Evolutionary conservation across 1,284 basidiomycete species (phyloP).

Genomic region (Tilletia caries): DNA sequence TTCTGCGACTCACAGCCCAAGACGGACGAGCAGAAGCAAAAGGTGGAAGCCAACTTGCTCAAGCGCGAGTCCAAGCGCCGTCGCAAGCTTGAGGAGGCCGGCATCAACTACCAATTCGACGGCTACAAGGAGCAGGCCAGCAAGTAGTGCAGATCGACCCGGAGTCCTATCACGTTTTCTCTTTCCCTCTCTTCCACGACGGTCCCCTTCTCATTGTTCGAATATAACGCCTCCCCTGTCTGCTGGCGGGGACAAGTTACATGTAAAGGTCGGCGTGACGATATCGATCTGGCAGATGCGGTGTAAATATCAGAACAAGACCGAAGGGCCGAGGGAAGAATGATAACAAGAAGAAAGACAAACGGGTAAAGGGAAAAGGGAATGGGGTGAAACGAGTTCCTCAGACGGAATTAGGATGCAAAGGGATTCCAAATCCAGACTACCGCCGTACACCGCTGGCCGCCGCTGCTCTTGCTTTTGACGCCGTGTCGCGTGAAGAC

Average conservation of each 20-base stretch:
- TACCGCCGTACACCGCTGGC: background rate
- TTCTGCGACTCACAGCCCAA: slow-evolving; percentile 61
- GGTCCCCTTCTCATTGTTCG: too few relatives aligned
- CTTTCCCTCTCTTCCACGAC: background rate
- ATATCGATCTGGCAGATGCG: too few relatives aligned
- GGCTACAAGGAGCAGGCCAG: slow-evolving; percentile 52
- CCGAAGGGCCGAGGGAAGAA: background rate
- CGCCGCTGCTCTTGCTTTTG: background rate
- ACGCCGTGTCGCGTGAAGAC: background rate
- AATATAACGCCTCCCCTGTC: too few relatives aligned
- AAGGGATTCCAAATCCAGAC: background rate
- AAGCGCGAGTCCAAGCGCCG: slow-evolving; percentile 75
- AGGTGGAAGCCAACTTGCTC: slow-evolving; percentile 69
- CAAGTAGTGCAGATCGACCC: background rate
- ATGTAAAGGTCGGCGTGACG: too few relatives aligned
- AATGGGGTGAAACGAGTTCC: too few relatives aligned
- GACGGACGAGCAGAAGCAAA: slow-evolving; percentile 68
- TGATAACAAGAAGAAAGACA: background rate
- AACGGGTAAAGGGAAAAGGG: background rate
- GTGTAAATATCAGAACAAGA: too few relatives aligned
- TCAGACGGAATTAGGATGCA: too few relatives aligned
- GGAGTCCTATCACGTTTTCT: background rate
- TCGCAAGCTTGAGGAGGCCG: slow-evolving; percentile 72
- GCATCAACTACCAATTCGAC: slow-evolving; percentile 85
- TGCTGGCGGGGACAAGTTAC: too few relatives aligned